phyloP scores from a whole-genome alignment of 2,329 filamentous ascomycete species.

The Nemania sp. region DNA sequence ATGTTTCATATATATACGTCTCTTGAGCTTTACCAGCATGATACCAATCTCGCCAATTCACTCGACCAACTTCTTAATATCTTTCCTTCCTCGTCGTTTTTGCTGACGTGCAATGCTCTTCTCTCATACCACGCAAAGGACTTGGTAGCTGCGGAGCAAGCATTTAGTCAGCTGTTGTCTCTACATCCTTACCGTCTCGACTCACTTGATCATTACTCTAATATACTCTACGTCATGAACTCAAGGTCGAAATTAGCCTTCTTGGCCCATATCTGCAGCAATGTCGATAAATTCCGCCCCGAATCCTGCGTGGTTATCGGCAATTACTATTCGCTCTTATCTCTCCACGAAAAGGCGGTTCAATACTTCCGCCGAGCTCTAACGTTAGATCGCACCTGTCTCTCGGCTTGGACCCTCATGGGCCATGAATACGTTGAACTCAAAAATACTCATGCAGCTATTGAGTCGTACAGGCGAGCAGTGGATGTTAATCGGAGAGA shows the following conservation, averaged over 20 bases:
- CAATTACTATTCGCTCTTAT: conserved; percentile 95
- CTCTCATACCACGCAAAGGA: conserved; percentile 92
- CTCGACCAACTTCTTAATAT: conserved; percentile 83
- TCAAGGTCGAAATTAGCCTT: conserved; percentile 90
- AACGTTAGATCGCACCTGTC: conserved; percentile 87
- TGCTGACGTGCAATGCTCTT: conserved; percentile 89
- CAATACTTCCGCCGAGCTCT: conserved; percentile 96
- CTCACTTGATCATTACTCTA: conserved; percentile 94
- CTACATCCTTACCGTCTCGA: conserved; percentile 81
- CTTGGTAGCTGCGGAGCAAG: conserved; percentile 73
- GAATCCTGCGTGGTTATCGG: conserved; percentile 97
- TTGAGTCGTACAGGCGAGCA: conserved; percentile 94
- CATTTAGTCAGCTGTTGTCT: conserved; percentile 84
- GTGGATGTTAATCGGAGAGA: conserved; percentile 97
- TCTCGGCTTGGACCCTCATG: conserved; percentile 98
- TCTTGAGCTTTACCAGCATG: conserved; percentile 91
- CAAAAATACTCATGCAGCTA: conserved; percentile 97
- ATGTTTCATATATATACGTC: conserved; percentile 94
- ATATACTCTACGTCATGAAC: conserved; percentile 95
- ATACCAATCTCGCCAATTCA: conserved; percentile 77
- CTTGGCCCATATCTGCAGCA: conserved; percentile 88
- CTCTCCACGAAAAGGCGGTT: conserved; percentile 96
- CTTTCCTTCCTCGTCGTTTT: conserved; percentile 88
- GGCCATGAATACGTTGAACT: conserved; percentile 98
- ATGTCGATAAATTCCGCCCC: conserved; percentile 93